Evolutionary conservation across 2,329 filamentous ascomycete genomes (phyloP).

Genomic region (Fusarium tupiense): DNA sequence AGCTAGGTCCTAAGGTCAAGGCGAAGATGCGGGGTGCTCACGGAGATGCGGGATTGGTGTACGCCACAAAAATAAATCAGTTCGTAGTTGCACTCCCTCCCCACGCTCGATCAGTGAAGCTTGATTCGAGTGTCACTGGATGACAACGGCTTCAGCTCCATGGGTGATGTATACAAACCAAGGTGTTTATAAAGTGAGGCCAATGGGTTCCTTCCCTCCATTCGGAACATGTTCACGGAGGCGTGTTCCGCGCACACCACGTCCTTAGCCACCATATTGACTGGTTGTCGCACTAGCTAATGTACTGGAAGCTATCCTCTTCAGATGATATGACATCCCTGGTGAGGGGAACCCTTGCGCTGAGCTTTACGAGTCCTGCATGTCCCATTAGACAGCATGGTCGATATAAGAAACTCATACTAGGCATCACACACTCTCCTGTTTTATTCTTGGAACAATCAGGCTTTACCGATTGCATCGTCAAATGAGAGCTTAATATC

Average conservation of each 20-base stretch:
- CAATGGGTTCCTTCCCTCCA: background rate
- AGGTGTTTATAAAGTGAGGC: background rate
- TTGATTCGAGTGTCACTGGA: background rate
- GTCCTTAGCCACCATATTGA: background rate
- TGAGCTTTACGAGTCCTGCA: background rate
- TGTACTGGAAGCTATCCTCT: background rate
- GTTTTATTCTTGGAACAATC: background rate
- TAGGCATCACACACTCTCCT: background rate
- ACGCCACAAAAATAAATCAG: background rate
- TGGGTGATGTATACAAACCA: accelerated
- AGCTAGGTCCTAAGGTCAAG: accelerated
- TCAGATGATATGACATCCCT: background rate
- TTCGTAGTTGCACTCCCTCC: too few species aligned
- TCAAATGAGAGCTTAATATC: background rate
- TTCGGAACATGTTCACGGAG: background rate
- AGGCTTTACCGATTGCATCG: accelerated
- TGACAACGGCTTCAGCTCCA: accelerated
- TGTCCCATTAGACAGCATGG: background rate
- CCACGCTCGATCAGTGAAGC: too few species aligned
- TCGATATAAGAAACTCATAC: background rate
- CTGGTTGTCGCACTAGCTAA: background rate
- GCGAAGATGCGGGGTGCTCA: background rate
- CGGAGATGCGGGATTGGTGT: background rate
- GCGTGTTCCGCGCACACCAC: background rate
- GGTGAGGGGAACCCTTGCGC: background rate